These are phyloP conservation scores for Suillus ampliporus DNA, from an alignment of 768 basidiomycete genomes.

Conservation along the genomic window DNA sequence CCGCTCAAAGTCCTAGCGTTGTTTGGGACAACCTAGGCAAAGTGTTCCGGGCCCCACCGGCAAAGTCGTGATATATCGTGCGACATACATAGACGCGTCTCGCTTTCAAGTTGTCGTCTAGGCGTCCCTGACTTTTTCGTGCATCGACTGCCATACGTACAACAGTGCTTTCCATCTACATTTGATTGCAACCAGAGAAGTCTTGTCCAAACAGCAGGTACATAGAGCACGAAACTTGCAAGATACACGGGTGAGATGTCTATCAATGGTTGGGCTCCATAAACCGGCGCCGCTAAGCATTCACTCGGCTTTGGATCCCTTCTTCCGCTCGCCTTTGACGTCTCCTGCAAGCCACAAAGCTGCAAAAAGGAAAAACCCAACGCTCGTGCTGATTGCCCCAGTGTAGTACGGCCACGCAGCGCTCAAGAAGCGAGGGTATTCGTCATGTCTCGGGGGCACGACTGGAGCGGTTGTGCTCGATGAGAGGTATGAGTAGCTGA, in stretches of 20 bases:
- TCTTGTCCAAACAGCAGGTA: constrained; percentile 7
- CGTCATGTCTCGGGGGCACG: constrained; percentile 93
- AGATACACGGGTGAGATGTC: background rate
- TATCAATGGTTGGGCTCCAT: background rate
- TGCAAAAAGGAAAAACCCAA: constrained; percentile 86
- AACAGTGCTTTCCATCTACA: constrained; percentile 35
- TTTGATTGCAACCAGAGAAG: constrained; percentile 6
- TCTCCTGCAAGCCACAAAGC: constrained; percentile 89
- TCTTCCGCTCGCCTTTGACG: constrained; percentile 65
- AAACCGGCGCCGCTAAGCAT: too few relatives aligned
- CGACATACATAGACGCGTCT: background rate
- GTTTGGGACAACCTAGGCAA: constrained; percentile 87
- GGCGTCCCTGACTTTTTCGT: too few relatives aligned
- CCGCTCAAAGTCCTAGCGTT: constrained; percentile 88
- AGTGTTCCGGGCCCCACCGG: constrained; percentile 53
- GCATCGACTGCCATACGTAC: constrained; percentile 11
- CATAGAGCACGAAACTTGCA: constrained; percentile 3
- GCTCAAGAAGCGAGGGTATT: constrained; percentile 92
- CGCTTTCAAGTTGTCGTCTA: too few relatives aligned
- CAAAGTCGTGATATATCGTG: constrained; percentile 23
- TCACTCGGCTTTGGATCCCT: constrained; percentile 40
- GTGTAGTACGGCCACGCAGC: constrained; percentile 97
- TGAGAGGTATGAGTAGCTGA: constrained; percentile 76
- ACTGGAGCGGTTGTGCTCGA: constrained; percentile 81
- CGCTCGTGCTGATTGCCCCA: constrained; percentile 87